Percentiles rank a stretch among this genome's conserved stretches.
These are phyloP conservation scores for Fusarium euwallaceae DNA, from an alignment of 2,329 filamentous ascomycete genomes.

Conservation along the genomic window DNA sequence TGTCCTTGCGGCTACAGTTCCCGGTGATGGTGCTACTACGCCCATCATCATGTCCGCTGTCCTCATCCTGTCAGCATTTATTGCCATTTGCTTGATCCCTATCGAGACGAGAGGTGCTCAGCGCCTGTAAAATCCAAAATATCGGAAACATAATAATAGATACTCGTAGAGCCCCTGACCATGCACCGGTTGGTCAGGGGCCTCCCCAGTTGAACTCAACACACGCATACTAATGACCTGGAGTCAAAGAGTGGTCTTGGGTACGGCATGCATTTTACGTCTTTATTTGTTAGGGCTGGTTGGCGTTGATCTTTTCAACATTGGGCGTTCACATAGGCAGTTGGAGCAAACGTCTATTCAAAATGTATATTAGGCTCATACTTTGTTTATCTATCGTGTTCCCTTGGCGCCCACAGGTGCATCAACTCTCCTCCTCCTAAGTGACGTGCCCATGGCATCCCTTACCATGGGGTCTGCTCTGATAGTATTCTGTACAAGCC, in stretches of 20 bases:
- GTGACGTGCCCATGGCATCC: conserved; percentile 78
- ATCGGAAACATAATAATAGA: conserved; percentile 6
- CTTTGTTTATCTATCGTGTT: conserved; percentile 50
- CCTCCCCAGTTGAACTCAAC: conserved; percentile 1
- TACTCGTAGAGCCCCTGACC: conserved; percentile 7
- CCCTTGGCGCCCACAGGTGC: conserved; percentile 73
- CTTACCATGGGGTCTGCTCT: conserved; percentile 84
- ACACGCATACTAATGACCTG: conserved; percentile 39
- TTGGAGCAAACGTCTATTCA: conserved; percentile 32
- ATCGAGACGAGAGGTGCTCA: conserved; percentile 74
- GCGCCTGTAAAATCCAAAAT: conserved; percentile 57
- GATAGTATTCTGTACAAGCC: conserved; percentile 89
- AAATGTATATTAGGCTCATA: conserved; percentile 26
- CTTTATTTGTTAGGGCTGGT: conserved; percentile 21
- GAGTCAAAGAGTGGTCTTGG: conserved; percentile 40
- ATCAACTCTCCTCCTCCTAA: conserved; percentile 72
- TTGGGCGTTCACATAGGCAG: conserved; percentile 19
- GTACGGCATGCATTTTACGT: conserved; percentile 27
- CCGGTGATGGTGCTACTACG: conserved; percentile 68
- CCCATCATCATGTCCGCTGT: conserved; percentile 70
- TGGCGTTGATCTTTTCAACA: conserved; percentile 15
- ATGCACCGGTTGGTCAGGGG: not conserved
- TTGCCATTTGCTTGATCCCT: conserved; percentile 71
- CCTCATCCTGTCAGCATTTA: conserved; percentile 70
- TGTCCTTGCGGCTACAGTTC: conserved; percentile 73